Base-by-base conservation (phyloP, 345 rosid genomes). In the Clausena lansium region DNA sequence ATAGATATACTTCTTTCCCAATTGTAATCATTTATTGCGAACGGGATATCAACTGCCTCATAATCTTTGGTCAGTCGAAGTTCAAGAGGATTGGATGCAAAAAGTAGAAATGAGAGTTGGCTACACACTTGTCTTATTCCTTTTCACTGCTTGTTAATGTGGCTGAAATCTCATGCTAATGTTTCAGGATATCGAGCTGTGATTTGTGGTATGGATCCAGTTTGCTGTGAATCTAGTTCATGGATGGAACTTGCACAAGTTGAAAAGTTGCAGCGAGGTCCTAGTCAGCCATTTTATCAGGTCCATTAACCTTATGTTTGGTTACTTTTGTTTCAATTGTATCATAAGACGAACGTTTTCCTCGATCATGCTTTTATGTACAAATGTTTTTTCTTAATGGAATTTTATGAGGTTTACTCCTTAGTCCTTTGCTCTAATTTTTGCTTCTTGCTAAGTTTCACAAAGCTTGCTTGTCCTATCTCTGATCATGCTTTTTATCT, bases 281-380 rank as follows among this genome's bases (percentile, higher is more conserved):
- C 91, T 81, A 88, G 82, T 76, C 99, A 93, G 83, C 98, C 98
- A 70, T 95, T 93, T 92, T 95, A 95, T 88, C 99, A 95, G 98
- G 99, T 95, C 71, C 33, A 14, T 61, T 69, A 62, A 64, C 36
- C 62, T 71, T 47, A 10, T 67, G 50, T 60, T 67, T 68, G 71
- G 45, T 36, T 41, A 67, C 9, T 10, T 27, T 2, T 5, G 17
- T 2, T 70, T 38, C 15, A 58, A 13, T 36, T 71, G 6, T 28
- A 59, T 32, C n/a, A 39, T 28, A 28, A 19, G 6, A 52, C 33
- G 60, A 39, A 67, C 27, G 1, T 30, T 24, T 10, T 73, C 15
- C 54, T 78, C 74, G 52, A 25, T 39, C 52, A n/a, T n/a, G 38
- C 27, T 36, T 60, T 57, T 1, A 47, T 27, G 11, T n/a, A 36